Evolutionary conservation across 106 monocot genomes (phyloP), one percentile per base, ranked within the genome.

Genomic region (Dendrobium nobile): DNA sequence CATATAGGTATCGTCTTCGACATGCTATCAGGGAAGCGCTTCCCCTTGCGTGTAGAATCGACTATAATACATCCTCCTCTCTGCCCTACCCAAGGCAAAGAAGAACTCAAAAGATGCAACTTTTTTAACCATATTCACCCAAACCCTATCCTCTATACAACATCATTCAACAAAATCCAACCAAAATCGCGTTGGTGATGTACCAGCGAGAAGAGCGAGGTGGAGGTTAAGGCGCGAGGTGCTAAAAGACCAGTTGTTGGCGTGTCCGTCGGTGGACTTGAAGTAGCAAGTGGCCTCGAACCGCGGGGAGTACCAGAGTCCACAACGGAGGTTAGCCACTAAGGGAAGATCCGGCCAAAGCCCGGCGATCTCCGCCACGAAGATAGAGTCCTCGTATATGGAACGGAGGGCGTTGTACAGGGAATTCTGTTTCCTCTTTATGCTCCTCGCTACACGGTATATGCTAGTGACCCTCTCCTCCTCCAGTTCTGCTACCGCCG

Each of bases 1-100:
- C 98, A 98, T 72, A 98, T 93, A 9, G 98, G 98, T 77, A 98
- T 98, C 20, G 98, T 98, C 83, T 95, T 98, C 47, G 98, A 98
- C 98, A 98, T 91, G 84, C 95, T 95, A 80, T 98, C 98, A 4
- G 98, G 98, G 85, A 95, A 98, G 19, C 92, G 79, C 51, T 98
- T 98, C 78, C 98, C 98, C 68, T 88, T 98, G 41, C 94, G 78
- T 0, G 98, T 98, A 5, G 98, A 98, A 91, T 98, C 98, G 1
- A 95, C 95, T 54, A 98, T 86, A 61, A 94, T 86, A 65, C 91
- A 95, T 9, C 98, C 98, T 44, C 95, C 91, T 89, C 83, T 95
- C 90, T 98, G 92, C 83, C 95, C 98, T 98, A 88, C 48, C 77
- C 75, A 82, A 40, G 42, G 22, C 45, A 81, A 37, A 77, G 10